Conservation (phyloP, 768 basidiomycete species). For the Gautieria morchelliformis region DNA sequence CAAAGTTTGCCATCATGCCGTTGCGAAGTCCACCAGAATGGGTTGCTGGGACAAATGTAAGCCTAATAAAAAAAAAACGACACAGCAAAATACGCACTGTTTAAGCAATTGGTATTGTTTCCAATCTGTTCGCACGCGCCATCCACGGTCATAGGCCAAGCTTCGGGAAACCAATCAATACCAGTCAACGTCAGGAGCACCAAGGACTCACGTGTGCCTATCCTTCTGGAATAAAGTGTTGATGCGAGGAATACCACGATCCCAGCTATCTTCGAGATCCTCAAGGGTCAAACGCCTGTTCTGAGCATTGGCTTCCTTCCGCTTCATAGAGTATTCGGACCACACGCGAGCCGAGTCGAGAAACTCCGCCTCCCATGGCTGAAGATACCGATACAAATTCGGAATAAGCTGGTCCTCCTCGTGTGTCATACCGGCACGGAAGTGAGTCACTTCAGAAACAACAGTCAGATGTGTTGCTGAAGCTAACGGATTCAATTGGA, state of each 20-base stretch:
- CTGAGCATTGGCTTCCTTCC: constrained; percentile 98
- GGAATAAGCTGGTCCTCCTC: constrained; percentile 94
- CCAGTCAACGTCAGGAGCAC: constrained; percentile 1
- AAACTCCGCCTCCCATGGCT: constrained; percentile 98
- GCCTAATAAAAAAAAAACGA: not conserved
- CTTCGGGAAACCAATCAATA: constrained; percentile 25
- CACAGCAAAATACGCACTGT: constrained; percentile 43
- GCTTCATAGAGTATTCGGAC: constrained; percentile 99
- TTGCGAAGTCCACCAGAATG: constrained; percentile 99
- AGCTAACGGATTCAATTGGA: constrained; percentile 10
- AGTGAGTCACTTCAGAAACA: constrained; percentile 71
- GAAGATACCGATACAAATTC: constrained; percentile 92
- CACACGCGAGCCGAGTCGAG: constrained; percentile 97
- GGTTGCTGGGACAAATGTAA: constrained; percentile 48
- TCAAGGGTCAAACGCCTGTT: constrained; percentile 95
- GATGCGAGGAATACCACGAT: constrained; percentile 96
- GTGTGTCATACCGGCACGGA: constrained; percentile 98
- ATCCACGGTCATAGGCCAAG: constrained; percentile 96
- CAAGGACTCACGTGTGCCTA: constrained; percentile 63
- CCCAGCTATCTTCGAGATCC: constrained; percentile 98
- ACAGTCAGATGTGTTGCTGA: not conserved
- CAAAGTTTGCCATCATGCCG: constrained; percentile 94
- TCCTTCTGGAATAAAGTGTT: constrained; percentile 99
- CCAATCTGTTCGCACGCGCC: constrained; percentile 97
- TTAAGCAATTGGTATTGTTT: constrained; percentile 93